These are phyloP conservation scores for Kurtzmaniella quercitrusa DNA, from an alignment of 1,139 yeast genomes.

Conservation along the genomic window DNA sequence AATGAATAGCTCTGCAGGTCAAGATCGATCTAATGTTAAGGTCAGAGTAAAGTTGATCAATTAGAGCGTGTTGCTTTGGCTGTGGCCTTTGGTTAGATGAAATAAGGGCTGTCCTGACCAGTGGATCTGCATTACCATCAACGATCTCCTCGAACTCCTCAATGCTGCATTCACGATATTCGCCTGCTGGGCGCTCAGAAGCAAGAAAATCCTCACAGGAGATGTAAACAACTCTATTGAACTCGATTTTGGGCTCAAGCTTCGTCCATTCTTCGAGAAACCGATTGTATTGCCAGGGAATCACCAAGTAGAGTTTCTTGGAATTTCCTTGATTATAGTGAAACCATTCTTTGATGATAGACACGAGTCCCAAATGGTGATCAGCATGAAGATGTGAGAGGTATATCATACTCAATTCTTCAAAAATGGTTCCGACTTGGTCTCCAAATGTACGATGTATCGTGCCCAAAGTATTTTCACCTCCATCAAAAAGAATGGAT, in stretches of 20 bases:
- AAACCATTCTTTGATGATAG: slow-evolving; percentile 70
- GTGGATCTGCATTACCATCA: slow-evolving; percentile 14
- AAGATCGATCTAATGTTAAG: slow-evolving; percentile 31
- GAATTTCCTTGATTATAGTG: slow-evolving; percentile 23
- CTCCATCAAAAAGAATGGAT: slow-evolving; percentile 74
- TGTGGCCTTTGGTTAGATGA: background rate
- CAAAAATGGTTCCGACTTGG: slow-evolving; percentile 34
- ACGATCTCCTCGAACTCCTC: slow-evolving; percentile 30
- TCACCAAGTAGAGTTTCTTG: slow-evolving; percentile 48
- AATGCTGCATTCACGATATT: slow-evolving; percentile 24
- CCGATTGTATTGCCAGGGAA: slow-evolving; percentile 71
- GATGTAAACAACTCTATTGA: slow-evolving; percentile 46
- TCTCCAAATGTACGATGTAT: slow-evolving; percentile 59
- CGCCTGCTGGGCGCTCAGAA: slow-evolving; percentile 18
- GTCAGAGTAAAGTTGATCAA: slow-evolving; percentile 21
- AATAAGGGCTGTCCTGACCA: slow-evolving; percentile 7
- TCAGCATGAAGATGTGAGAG: slow-evolving; percentile 96
- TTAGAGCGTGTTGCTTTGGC: slow-evolving; percentile 9
- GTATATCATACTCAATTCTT: slow-evolving; percentile 61
- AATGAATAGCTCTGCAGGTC: slow-evolving; percentile 79
- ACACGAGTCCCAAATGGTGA: slow-evolving; percentile 83
- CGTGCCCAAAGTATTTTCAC: slow-evolving; percentile 85
- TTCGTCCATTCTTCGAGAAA: slow-evolving; percentile 71
- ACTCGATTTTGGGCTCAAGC: slow-evolving; percentile 45
- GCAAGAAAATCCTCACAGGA: slow-evolving; percentile 64